Base-by-base conservation (phyloP, 1,139 yeast species). In the Debaryomyces fabryi region DNA sequence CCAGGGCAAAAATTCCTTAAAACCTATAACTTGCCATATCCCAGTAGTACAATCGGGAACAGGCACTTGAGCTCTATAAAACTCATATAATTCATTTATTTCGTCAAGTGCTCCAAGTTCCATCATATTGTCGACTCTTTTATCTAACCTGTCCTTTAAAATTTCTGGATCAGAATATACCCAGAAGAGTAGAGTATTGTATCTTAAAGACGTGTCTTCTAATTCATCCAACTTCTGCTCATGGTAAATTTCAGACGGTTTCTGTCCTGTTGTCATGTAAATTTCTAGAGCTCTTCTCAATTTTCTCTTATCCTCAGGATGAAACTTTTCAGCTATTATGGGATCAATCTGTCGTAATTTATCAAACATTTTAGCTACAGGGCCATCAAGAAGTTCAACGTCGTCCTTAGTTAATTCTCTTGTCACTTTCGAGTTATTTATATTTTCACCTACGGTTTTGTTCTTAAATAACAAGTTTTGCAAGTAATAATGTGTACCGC, bases 11-110 rank as follows among this genome's bases (percentile, higher is more conserved):
- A 93, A 92, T 64, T 93, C 98, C 60, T 90, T 89, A 65, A 90
- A 93, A 1, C 99, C 99, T 58, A 93, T 91, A 1, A 90, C 97
- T 67, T 93, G 99, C 90, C 91, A 92, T 0, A 93, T 79, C 1
- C 99, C 98, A 47, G 81, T 72, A 45, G 88, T 86, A 48, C 83
- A 69, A 47, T 81, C 83, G 2, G 83, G 82, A 21, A 58, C 62
- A 1, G 71, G 71, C 0, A 60, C 54, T 18, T 52, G 58, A 0
- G 49, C 37, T 24, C 58, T 49, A 52, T 77, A 86, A 35, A 67
- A 72, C 0, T 66, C 59, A 59, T 78, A 83, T 62, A 93, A 63
- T 45, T 82, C 79, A 7, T 76, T 61, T 10, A 93, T 79, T 63
- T 93, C 99, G 0, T 74, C 74, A 40, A 86, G 57, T 0, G 90